A percentile compares a stretch with the other conserved stretches of the same genome.
These are phyloP conservation scores for Tuctoria greenei DNA, from an alignment of 176 grass and related monocot genomes.

Conservation along the genomic window DNA sequence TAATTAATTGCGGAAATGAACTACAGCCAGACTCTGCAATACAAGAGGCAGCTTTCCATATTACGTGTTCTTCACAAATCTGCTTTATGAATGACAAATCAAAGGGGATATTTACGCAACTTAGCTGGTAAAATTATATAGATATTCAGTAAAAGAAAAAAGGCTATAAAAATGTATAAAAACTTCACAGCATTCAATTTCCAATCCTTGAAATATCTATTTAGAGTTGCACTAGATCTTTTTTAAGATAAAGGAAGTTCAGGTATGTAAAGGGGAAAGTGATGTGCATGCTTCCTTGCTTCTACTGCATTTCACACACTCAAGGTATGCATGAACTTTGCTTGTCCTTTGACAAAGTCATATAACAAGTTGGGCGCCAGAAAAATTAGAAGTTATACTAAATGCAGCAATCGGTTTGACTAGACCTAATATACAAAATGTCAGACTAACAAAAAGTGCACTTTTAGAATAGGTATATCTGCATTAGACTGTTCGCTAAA, in stretches of 20 bases:
- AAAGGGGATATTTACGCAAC: background rate
- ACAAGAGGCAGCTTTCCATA: constrained; percentile 14
- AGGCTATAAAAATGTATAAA: background rate
- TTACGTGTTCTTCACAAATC: background rate
- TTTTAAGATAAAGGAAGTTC: background rate
- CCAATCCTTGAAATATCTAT: background rate
- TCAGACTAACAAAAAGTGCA: background rate
- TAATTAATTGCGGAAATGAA: background rate
- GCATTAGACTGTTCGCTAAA: background rate
- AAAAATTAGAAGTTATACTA: background rate
- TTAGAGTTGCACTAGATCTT: background rate
- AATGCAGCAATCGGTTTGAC: background rate
- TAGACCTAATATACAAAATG: constrained; percentile 9
- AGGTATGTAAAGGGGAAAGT: background rate
- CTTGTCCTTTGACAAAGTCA: constrained; percentile 6
- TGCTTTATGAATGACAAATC: background rate
- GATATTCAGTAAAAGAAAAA: too few relatives aligned
- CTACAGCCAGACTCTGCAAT: background rate
- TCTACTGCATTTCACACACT: constrained; percentile 10
- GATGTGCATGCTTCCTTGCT: background rate
- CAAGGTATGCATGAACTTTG: background rate
- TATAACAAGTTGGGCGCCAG: background rate
- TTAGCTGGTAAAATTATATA: background rate
- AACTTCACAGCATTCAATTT: background rate
- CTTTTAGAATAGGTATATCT: background rate